Evolutionary conservation across 1,284 basidiomycete genomes (phyloP), one percentile per base, ranked within the genome.

Genomic region (Malassezia globosa): DNA sequence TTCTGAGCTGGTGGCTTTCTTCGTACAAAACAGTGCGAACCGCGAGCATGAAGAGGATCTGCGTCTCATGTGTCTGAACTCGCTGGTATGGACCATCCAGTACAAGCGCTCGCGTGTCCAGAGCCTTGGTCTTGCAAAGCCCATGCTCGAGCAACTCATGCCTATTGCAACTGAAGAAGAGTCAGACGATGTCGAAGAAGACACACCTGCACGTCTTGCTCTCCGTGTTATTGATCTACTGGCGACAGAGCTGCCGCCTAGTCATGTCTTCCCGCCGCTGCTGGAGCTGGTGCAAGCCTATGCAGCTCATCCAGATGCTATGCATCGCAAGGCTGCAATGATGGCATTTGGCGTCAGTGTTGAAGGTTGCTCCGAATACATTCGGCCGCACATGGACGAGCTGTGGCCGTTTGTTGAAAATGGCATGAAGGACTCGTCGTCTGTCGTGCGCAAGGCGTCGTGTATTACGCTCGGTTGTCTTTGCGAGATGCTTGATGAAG

Each of bases 281-380:
- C 84, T 85, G 53, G 75, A 74, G 45, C 70, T 68, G 51, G 72
- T 75, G 57, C 73, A 74, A 57, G 80, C 56, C 31, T 71, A 69
- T 51, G 63, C 65, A 48, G 22, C 42, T 42, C 58, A 63, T 54
- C 49, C 59, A 39, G 63, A 68, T 51, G 76, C 81, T 46, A 74
- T 79, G 61, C 75, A 77, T 64, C 84, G 94, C 55, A 90, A 94
- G 59, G 87, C 87, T 41, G 94, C 90, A 6, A 84, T 97, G 76
- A 87, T 95, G 72, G 85, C 92, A 4, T 83, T 99, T 51, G 94
- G 92, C 63, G 87, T 97, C 41, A 81, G 83, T 40, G 89, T 97
- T 51, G 94, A 99, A 73, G 94, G 94, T 21, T 96, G 92, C 77
- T 89, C 86, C 73, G 89, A 97, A 76, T 97, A 79, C 76, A 96